These are phyloP conservation scores for Escallonia rubra DNA, from an alignment of 129 eudicot genomes.

Conservation along the genomic window DNA sequence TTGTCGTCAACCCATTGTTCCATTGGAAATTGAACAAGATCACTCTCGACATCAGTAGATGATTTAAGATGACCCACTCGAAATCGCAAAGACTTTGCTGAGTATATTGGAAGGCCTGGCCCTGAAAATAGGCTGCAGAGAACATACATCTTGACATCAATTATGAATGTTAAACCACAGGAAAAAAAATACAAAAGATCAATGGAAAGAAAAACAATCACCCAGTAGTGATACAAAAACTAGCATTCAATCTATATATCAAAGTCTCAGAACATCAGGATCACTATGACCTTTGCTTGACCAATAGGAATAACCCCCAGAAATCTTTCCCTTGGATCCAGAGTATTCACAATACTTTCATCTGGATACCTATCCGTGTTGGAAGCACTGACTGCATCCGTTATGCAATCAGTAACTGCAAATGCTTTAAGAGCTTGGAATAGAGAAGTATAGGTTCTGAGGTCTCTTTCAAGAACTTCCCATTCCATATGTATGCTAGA, in stretches of 20 bases:
- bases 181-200: no score
- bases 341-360: conserved; percentile 62
- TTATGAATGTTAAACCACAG: no score
- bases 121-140: no score
- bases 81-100: no score
- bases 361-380: conserved; percentile 81
- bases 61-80: no score
- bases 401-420: conserved; percentile 44
- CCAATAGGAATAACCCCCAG: conserved; percentile 67
- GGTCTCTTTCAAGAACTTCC: conserved; percentile 32
- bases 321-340: conserved; percentile 51
- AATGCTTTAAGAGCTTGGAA: conserved; percentile 45
- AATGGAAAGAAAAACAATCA: no score
- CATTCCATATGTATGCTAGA: no score
- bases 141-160: no score
- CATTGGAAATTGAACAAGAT: no score
- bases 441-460: conserved; percentile 50
- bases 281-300: conserved; percentile 81
- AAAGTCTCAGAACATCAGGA: conserved; percentile 72
- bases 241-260: conserved; percentile 44
- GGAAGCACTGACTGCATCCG: conserved; percentile 66
- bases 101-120: no score
- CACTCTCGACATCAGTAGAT: no score
- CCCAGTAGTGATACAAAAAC: conserved; percentile 58
- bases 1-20: no score